Conservation (phyloP, 371 early-diverging fungal genomes). For the Mucor velutinosus region DNA sequence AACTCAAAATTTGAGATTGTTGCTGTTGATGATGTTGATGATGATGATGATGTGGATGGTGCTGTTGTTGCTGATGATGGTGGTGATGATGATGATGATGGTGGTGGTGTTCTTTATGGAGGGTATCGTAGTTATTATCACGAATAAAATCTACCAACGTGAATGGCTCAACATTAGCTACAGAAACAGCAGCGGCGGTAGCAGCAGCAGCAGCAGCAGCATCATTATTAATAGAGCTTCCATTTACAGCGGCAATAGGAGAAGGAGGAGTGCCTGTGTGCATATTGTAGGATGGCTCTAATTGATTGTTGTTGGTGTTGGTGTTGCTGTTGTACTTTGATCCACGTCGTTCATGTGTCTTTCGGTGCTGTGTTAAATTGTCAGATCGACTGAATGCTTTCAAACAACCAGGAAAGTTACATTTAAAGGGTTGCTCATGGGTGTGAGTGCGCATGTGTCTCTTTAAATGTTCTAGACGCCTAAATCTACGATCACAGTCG, state of each 20-base stretch:
- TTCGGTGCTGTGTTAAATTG: constrained; percentile 65
- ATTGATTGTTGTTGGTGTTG: constrained; percentile 3
- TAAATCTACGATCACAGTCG: constrained; percentile 63
- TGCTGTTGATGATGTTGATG: constrained; percentile 6
- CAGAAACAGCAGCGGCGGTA: neutral
- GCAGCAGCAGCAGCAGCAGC: neutral
- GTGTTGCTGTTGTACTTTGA: constrained; percentile 18
- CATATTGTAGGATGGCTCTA: neutral
- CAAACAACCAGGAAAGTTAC: constrained; percentile 69
- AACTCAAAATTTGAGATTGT: constrained; percentile 17
- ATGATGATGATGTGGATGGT: neutral
- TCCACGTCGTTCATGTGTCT: constrained; percentile 58
- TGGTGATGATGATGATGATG: neutral
- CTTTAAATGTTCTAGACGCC: constrained; percentile 87
- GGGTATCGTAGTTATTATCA: constrained; percentile 12
- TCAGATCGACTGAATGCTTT: constrained; percentile 85
- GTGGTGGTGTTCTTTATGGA: constrained; percentile 4
- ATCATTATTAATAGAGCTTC: constrained; percentile 2
- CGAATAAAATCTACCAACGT: constrained; percentile 25
- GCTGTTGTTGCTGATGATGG: neutral
- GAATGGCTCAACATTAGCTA: constrained; percentile 15
- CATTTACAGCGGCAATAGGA: constrained; percentile 3
- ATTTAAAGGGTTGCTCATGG: constrained; percentile 78
- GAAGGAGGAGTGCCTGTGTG: neutral
- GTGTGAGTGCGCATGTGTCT: constrained; percentile 89